Conservation (phyloP, 495 filamentous ascomycete species). For the Penicillium cataractarum region DNA sequence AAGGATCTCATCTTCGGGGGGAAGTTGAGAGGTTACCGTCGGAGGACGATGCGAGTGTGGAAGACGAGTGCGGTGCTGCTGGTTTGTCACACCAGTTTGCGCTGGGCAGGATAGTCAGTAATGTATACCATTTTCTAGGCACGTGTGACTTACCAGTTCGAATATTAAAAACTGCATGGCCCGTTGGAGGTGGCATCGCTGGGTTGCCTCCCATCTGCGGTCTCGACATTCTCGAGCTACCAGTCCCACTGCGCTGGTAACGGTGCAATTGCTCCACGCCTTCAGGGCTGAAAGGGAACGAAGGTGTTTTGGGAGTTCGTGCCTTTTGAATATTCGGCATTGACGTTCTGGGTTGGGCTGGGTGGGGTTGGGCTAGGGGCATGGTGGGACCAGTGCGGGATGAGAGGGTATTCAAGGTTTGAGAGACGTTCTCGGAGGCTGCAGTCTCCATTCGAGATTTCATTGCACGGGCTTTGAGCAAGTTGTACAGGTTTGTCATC, state of each 20-base stretch:
- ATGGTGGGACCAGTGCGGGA: conserved; percentile 19
- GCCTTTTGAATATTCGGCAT: conserved; percentile 2
- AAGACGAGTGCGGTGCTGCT: conserved; percentile 36
- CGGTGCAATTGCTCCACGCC: conserved; percentile 50
- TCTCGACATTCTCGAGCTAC: conserved; percentile 39
- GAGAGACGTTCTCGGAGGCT: conserved; percentile 67
- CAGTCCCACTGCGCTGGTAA: conserved; percentile 53
- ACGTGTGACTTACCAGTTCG: conserved; percentile 27
- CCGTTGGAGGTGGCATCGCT: conserved; percentile 36
- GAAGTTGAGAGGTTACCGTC: conserved; percentile 21
- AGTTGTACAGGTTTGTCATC: conserved; percentile 81
- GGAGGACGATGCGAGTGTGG: conserved; percentile 16
- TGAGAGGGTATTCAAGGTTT: conserved; percentile 50
- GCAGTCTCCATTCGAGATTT: conserved; percentile 69
- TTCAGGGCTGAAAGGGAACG: conserved; percentile 37
- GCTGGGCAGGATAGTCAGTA: conserved; percentile 5
- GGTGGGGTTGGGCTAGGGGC: conserved; percentile 12
- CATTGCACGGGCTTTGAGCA: conserved; percentile 76
- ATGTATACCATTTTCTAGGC: background rate
- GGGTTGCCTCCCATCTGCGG: conserved; percentile 19
- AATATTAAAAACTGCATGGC: conserved; percentile 19
- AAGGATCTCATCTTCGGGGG: conserved; percentile 24
- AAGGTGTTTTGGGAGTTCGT: conserved; percentile 31
- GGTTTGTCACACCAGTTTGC: conserved; percentile 5
- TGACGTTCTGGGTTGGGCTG: background rate